Conservation (phyloP, 805 yeast species). For the Tetrapisispora nanseiensis region DNA sequence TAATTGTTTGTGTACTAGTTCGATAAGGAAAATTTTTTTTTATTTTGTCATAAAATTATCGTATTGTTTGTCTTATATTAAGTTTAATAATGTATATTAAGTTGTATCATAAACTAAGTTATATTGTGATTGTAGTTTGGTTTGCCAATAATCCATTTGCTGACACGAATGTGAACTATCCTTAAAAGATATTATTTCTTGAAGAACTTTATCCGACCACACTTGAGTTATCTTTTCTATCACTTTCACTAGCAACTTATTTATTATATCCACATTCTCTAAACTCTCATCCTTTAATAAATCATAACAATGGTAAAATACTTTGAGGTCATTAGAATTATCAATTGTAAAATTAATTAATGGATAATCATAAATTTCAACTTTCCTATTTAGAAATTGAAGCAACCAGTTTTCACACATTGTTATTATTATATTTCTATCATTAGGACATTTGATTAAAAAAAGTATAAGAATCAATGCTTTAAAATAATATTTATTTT, state of each 20-base stretch:
- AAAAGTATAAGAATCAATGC: not conserved
- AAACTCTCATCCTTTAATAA: slow-evolving; percentile 8
- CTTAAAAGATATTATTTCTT: slow-evolving; percentile 16
- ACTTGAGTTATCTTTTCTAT: slow-evolving; percentile 16
- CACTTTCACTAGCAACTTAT: slow-evolving; percentile 13
- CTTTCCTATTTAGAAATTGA: slow-evolving; percentile 3
- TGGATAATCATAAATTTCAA: slow-evolving; percentile 13
- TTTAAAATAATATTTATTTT: not conserved
- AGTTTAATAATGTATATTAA: too few relatives aligned
- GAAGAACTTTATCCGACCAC: slow-evolving; percentile 21
- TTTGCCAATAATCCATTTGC: slow-evolving; percentile 20
- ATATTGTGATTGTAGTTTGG: not conserved
- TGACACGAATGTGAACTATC: slow-evolving; percentile 18
- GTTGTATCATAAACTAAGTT: not conserved
- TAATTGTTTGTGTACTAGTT: too few relatives aligned
- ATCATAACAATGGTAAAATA: slow-evolving; percentile 17
- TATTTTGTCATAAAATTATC: too few relatives aligned
- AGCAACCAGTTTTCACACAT: slow-evolving; percentile 13
- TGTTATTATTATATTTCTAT: not conserved
- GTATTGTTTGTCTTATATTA: too few relatives aligned
- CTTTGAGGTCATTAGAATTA: slow-evolving; percentile 8
- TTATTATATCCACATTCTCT: slow-evolving; percentile 10
- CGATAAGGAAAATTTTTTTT: too few relatives aligned
- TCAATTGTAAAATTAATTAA: slow-evolving; percentile 12
- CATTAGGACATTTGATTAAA: not conserved